Conservation (phyloP, 2,329 filamentous ascomycete species). For the Gnomoniopsis smithogilvyi region DNA sequence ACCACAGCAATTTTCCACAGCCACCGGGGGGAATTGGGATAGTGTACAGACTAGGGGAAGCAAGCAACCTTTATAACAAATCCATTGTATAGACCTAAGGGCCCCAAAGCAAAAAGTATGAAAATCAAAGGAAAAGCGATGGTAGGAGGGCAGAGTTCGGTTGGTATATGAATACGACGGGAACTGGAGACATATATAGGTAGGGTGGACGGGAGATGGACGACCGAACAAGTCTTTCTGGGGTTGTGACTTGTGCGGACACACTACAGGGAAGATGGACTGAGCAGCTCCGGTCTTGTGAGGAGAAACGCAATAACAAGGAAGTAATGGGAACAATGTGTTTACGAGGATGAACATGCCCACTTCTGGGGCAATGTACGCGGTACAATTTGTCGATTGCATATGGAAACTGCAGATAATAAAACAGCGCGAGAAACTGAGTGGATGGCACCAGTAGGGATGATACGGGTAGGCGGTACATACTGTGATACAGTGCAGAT, state of each 20-base stretch:
- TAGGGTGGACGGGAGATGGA: constrained; percentile 22
- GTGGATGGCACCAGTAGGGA: constrained; percentile 13
- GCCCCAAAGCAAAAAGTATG: constrained; percentile 24
- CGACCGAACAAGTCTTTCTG: constrained; percentile 20
- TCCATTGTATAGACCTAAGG: constrained; percentile 36
- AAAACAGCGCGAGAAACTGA: constrained; percentile 16
- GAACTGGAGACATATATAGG: constrained; percentile 46
- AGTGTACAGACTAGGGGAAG: constrained; percentile 22
- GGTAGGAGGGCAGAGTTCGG: constrained; percentile 9
- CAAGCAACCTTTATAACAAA: constrained; percentile 31
- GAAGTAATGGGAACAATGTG: constrained; percentile 19
- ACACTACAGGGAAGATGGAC: constrained; percentile 18
- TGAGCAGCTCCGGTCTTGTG: constrained; percentile 17
- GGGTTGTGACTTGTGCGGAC: constrained; percentile 15
- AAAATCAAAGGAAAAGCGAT: constrained; percentile 12
- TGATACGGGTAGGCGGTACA: constrained; percentile 12
- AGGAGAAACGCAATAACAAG: constrained; percentile 19
- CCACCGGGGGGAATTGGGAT: constrained; percentile 14
- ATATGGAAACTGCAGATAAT: constrained; percentile 15
- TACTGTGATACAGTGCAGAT: constrained; percentile 13
- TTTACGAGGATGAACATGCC: constrained; percentile 20
- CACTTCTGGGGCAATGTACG: constrained; percentile 19
- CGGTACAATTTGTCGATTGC: constrained; percentile 19
- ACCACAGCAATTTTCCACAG: constrained; percentile 13
- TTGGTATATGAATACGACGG: constrained; percentile 33